These are phyloP conservation scores for Cotoneaster glaucophyllus DNA, from an alignment of 306 rosid species.

Conservation along the genomic window DNA sequence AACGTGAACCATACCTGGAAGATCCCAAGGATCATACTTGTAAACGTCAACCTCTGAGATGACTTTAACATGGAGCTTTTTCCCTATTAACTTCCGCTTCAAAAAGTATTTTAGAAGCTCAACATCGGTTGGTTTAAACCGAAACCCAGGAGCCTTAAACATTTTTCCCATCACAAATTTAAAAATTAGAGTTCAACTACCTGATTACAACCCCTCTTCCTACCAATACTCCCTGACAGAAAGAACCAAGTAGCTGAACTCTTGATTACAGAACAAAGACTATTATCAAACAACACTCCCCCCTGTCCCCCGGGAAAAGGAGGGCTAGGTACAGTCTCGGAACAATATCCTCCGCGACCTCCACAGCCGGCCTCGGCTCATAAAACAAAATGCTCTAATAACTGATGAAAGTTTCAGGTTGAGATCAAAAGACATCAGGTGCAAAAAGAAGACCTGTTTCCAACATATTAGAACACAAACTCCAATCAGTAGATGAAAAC, in stretches of 20 bases:
- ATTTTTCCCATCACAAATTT: constrained; percentile 19
- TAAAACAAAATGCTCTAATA: constrained; percentile 21
- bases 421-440: constrained; percentile 43
- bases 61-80: constrained; percentile 15
- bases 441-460: constrained; percentile 22
- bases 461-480: constrained; percentile 4
- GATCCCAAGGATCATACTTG: constrained; percentile 65
- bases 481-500: not conserved
- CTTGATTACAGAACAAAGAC: not conserved
- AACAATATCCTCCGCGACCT: constrained; percentile 31
- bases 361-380: constrained; percentile 42
- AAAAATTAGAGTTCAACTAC: not conserved
- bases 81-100: constrained; percentile 49
- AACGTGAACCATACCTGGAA: constrained; percentile 48
- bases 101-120: constrained; percentile 54
- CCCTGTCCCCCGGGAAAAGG: not conserved
- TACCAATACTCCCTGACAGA: not conserved
- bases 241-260: not conserved
- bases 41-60: constrained; percentile 62
- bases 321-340: constrained; percentile 44
- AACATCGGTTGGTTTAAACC: constrained; percentile 59
- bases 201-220: not conserved
- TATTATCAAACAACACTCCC: not conserved
- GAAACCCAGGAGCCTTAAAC: constrained; percentile 52
- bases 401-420: constrained; percentile 19